Evolutionary conservation across 2,329 filamentous ascomycete species (phyloP), one percentile per base, ranked within the genome.

Genomic region (Bipolaris bicolor): DNA sequence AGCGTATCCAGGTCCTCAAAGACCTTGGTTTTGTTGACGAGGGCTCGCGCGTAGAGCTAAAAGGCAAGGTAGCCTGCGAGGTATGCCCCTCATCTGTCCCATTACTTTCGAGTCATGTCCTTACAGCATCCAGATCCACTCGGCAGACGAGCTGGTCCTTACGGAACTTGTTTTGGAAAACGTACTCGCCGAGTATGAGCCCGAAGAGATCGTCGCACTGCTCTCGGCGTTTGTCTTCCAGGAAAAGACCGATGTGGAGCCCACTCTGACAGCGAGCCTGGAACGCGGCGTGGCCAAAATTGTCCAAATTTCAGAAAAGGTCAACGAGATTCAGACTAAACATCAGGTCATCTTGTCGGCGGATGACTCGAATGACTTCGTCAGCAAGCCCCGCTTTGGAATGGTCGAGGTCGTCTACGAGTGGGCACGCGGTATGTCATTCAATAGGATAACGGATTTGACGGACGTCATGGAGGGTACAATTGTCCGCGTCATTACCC

Each of bases 341-440:
- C 89, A 96, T 71, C 95, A 99, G 78, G 94, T 99, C 29, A 94
- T 98, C 56, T 86, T 96, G 57, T 91, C 90, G 0, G 85, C 89
- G 1, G 94, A 98, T 53, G 94, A 97, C 73, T 90, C 89, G 56
- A 97, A 96, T 69, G 94, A 98, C 76, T 97, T 97, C 71, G 90
- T 91, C 34, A 92, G 88, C 58, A 85, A 89, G 52, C 92, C 93
- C 1, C 86, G 94, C 9, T 99, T 99, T 73, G 95, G 94, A 1
- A 84, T 99, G 54, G 92, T 97, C 74, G 95, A 99, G 77, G 95
- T 99, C 0, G 96, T 99, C 33, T 97, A 98, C 75, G 95, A 99
- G 77, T 99, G 95, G 95, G 95, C 95, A 9, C 84, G 92, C 48
- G 95, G 95, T 24, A 98, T 98, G 92, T 94, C 91, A 50, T 99